Evolutionary conservation across 1,284 basidiomycete genomes (phyloP), one percentile per base, ranked within the genome.

Genomic region (Pseudozyma sp.): DNA sequence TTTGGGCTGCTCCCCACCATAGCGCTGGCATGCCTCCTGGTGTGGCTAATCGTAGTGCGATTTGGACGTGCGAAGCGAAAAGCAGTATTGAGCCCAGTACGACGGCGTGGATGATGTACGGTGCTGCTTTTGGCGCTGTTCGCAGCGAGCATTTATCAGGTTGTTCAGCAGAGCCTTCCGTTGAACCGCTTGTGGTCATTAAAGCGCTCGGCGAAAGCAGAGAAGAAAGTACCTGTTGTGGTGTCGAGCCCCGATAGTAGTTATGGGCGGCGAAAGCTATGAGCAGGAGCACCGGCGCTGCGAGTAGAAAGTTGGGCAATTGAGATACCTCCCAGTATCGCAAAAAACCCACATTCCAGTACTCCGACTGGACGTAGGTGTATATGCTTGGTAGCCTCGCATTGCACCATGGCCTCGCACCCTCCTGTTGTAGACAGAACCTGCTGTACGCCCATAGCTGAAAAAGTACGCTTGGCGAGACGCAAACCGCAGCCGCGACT

Each of bases 61-160:
- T 98, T 83, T 99, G 96, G 0, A 92, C 92, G 81, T 99, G 94
- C 0, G 94, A 92, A 5, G 89, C 88, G 79, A 95, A 89, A 10
- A 95, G 86, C 19, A 98, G 87, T 18, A 92, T 86, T 34, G 42
- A 3, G 0, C 88, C 82, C 8, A 89, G 88, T 52, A 92, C 86
- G 38, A 89, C 75, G 16, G 90, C 81, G 19, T 91, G 89, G 76
- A 94, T 90, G 0, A 90, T 89, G 84, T 93, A 91, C 0, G 93
- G 92, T 0, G 88, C 74, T 19, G 86, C 55, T 19, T 2, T 5
- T 0, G 70, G 65, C 0, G 51, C 12, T 10, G 52, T 25, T 12
- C 5, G 0, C 18, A 68, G 43, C 11, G 35, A 16, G 0, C 63
- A 25, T 0, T 39, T 18, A 19, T 5, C 14, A 11, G 16, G 13